Conservation (phyloP, 805 yeast species). For the Ogataea nonfermentans region DNA sequence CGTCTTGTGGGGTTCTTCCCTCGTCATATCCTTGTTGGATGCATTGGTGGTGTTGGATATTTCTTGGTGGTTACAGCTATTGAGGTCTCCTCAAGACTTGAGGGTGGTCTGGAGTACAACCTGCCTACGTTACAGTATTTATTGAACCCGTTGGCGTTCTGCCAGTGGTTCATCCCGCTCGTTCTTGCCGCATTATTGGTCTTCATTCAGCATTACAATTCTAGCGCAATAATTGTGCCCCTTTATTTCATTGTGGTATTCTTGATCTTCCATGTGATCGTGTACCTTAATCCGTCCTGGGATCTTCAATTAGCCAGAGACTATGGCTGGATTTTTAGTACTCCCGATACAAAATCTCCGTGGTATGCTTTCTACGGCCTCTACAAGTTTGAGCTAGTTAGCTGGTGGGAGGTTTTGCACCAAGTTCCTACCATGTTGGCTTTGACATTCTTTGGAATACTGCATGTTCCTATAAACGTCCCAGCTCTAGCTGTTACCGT, state of each 20-base stretch:
- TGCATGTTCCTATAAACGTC: slow-evolving; percentile 96
- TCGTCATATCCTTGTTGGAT: slow-evolving; percentile 91
- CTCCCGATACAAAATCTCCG: slow-evolving; percentile 65
- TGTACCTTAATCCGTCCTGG: slow-evolving; percentile 65
- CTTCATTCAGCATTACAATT: slow-evolving; percentile 55
- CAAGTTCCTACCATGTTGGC: slow-evolving; percentile 95
- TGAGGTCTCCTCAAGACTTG: slow-evolving; percentile 83
- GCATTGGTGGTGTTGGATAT: slow-evolving; percentile 98
- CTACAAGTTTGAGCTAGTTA: slow-evolving; percentile 68
- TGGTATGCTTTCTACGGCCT: slow-evolving; percentile 85
- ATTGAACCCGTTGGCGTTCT: slow-evolving; percentile 42
- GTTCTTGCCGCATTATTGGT: slow-evolving; percentile 59
- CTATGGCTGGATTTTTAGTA: slow-evolving; percentile 80
- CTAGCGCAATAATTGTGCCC: slow-evolving; percentile 75
- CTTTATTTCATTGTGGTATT: slow-evolving; percentile 74
- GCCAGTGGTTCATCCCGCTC: slow-evolving; percentile 73
- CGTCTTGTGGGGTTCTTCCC: slow-evolving; percentile 93
- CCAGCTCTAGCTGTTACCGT: slow-evolving; percentile 94
- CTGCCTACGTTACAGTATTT: slow-evolving; percentile 51
- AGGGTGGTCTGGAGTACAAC: slow-evolving; percentile 69
- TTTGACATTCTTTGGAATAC: slow-evolving; percentile 88
- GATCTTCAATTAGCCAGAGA: slow-evolving; percentile 59
- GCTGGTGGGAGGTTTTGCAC: slow-evolving; percentile 64
- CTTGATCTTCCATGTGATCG: slow-evolving; percentile 62
- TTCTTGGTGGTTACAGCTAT: slow-evolving; percentile 86